These are phyloP conservation scores for Blastobotrys persicus DNA, from an alignment of 1,139 yeast genomes.

Conservation along the genomic window DNA sequence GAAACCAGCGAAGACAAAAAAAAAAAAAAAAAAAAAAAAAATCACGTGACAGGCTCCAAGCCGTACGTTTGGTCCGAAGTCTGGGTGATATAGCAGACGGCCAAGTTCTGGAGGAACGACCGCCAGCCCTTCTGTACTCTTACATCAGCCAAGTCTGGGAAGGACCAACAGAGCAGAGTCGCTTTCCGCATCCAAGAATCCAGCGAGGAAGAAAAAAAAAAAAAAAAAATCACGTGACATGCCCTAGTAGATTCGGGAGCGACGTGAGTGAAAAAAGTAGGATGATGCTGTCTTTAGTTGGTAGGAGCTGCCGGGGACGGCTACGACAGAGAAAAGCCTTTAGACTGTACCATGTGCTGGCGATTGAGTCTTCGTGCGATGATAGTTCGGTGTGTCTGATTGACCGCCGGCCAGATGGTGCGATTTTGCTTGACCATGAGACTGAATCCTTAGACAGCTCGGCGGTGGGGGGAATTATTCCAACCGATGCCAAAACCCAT, in stretches of 20 bases:
- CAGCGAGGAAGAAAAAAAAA: too few relatives aligned
- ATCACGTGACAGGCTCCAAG: not conserved
- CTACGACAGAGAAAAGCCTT: not conserved
- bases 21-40: not conserved
- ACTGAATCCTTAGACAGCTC: slow-evolving; percentile 68
- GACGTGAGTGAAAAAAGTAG: too few relatives aligned
- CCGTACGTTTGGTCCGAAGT: too few relatives aligned
- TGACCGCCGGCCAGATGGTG: slow-evolving; percentile 41
- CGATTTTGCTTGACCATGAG: slow-evolving; percentile 52
- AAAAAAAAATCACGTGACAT: too few relatives aligned
- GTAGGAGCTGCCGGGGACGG: not conserved
- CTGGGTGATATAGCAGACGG: too few relatives aligned
- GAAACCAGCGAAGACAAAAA: not conserved
- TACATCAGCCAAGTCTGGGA: too few relatives aligned
- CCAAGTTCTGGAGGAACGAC: too few relatives aligned
- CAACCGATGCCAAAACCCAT: slow-evolving; percentile 78
- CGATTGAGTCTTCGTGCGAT: slow-evolving; percentile 93
- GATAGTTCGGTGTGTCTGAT: slow-evolving; percentile 86
- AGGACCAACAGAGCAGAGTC: too few relatives aligned
- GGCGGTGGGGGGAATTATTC: slow-evolving; percentile 79
- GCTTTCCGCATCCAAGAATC: too few relatives aligned
- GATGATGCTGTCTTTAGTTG: not conserved
- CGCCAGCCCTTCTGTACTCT: too few relatives aligned
- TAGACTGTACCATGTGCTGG: slow-evolving; percentile 59
- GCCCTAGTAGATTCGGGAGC: too few relatives aligned